These are phyloP conservation scores for Termitomyces sp. DNA, from an alignment of 768 basidiomycete species.

Conservation along the genomic window DNA sequence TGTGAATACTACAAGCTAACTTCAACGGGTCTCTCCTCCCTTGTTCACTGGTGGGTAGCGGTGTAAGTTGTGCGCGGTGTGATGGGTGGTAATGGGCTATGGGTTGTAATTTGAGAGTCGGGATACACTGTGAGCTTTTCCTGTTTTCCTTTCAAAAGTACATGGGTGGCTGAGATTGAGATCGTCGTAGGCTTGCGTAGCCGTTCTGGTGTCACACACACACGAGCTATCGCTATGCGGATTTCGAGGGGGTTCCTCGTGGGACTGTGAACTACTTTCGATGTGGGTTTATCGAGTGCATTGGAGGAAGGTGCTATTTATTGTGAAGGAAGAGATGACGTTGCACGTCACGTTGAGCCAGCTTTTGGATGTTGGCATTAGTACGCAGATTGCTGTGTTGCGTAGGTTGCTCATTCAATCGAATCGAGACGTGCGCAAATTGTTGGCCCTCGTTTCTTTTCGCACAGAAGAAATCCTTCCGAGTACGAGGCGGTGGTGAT, in stretches of 20 bases:
- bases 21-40: constrained; percentile 51
- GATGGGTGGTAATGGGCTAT: constrained; percentile 38
- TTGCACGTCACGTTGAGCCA: constrained; percentile 50
- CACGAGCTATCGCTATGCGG: constrained; percentile 53
- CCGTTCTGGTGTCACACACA: constrained; percentile 60
- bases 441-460: constrained; percentile 21
- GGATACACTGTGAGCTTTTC: constrained; percentile 37
- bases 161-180: not conserved
- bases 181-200: constrained; percentile 54
- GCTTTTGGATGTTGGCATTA: constrained; percentile 40
- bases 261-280: constrained; percentile 61
- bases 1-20: constrained; percentile 18
- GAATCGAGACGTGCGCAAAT: constrained; percentile 26
- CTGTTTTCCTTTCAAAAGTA: not conserved
- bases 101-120: constrained; percentile 51
- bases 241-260: constrained; percentile 45
- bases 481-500: not conserved
- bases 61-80: constrained; percentile 26
- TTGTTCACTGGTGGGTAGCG: constrained; percentile 28
- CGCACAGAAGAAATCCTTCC: constrained; percentile 13
- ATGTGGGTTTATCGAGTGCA: constrained; percentile 49
- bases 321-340: constrained; percentile 52
- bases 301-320: constrained; percentile 56
- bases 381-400: constrained; percentile 57
- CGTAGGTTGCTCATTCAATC: constrained; percentile 35